Conservation (phyloP, 2,329 filamentous ascomycete genomes). For the Albifimbria verrucaria region DNA sequence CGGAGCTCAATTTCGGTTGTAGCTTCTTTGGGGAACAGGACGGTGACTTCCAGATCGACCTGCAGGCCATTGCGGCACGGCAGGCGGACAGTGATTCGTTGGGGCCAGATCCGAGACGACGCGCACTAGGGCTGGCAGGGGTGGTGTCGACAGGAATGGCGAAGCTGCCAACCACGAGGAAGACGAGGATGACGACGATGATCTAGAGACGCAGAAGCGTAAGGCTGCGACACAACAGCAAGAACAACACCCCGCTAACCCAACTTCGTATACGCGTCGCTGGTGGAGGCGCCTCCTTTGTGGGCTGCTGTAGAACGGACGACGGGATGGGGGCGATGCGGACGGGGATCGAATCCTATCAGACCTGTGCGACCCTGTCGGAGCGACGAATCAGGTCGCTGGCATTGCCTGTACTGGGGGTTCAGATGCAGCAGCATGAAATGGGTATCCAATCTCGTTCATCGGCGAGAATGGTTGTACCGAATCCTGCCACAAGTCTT, state of each 20-base stretch:
- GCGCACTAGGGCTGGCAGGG: not conserved
- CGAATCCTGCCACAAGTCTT: too few species aligned
- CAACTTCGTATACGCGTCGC: too few species aligned
- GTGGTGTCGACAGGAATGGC: slow-evolving; percentile 1
- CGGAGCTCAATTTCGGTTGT: not conserved
- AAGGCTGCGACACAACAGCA: slow-evolving; percentile 4
- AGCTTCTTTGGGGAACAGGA: slow-evolving; percentile 76
- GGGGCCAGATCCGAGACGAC: not conserved
- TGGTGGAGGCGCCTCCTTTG: slow-evolving; percentile 24
- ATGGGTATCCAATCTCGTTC: too few species aligned
- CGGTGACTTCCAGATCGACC: slow-evolving; percentile 53
- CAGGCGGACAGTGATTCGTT: slow-evolving; percentile 9
- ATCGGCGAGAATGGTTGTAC: too few species aligned
- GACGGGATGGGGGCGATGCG: not conserved
- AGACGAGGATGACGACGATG: slow-evolving; percentile 18
- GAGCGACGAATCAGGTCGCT: too few species aligned
- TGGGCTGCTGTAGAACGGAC: slow-evolving; percentile 14
- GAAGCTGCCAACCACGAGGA: slow-evolving; percentile 7
- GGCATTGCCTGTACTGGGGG: too few species aligned
- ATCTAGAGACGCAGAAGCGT: slow-evolving; percentile 10
- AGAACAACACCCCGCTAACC: not conserved
- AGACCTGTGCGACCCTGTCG: not conserved
- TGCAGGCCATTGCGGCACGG: slow-evolving; percentile 26
- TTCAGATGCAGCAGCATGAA: too few species aligned
- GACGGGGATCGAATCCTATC: slow-evolving; percentile 3